Percentiles rank a stretch among this genome's conserved stretches.
phyloP scores from a whole-genome alignment of 2,329 filamentous ascomycete species.

The Juglanconis oblonga region DNA sequence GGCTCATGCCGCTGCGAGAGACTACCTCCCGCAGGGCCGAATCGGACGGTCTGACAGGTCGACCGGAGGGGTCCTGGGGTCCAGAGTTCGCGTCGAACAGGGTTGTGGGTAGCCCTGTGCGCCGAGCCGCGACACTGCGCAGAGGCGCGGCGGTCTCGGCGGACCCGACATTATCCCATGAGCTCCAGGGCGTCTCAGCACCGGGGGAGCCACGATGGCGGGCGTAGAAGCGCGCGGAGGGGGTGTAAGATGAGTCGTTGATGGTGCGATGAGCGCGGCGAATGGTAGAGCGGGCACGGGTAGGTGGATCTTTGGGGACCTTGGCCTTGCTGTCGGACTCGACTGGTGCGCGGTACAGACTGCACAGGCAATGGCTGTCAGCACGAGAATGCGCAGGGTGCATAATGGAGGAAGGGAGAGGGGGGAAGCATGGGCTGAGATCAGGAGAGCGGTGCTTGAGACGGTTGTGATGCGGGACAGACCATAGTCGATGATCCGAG shows the following conservation, averaged over 20 bases:
- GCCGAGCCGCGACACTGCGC: background rate
- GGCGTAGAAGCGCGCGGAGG: slow-evolving; percentile 3
- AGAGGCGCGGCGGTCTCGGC: background rate
- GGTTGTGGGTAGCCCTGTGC: slow-evolving; percentile 5
- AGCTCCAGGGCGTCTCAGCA: slow-evolving; percentile 3
- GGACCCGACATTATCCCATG: slow-evolving; percentile 10
- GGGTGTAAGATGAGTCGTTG: background rate
- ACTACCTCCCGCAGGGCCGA: slow-evolving; percentile 12
- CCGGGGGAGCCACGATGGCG: slow-evolving; percentile 2
- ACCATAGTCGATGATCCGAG: background rate
- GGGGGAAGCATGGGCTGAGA: background rate
- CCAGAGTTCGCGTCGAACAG: background rate
- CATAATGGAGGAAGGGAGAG: background rate
- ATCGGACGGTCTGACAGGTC: background rate
- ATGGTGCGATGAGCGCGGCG: slow-evolving; percentile 19
- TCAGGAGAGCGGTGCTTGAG: background rate
- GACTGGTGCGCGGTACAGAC: slow-evolving; percentile 30
- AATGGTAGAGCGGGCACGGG: slow-evolving; percentile 27
- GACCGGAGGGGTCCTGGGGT: background rate
- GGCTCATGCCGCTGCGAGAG: slow-evolving; percentile 14
- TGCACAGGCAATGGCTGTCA: slow-evolving; percentile 20
- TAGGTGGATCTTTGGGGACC: slow-evolving; percentile 23
- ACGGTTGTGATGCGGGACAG: background rate
- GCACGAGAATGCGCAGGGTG: background rate
- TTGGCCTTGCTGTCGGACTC: slow-evolving; percentile 29